Base-by-base conservation (phyloP, 176 grass and related monocot genomes). In the Miscanthus lutarioriparius region DNA sequence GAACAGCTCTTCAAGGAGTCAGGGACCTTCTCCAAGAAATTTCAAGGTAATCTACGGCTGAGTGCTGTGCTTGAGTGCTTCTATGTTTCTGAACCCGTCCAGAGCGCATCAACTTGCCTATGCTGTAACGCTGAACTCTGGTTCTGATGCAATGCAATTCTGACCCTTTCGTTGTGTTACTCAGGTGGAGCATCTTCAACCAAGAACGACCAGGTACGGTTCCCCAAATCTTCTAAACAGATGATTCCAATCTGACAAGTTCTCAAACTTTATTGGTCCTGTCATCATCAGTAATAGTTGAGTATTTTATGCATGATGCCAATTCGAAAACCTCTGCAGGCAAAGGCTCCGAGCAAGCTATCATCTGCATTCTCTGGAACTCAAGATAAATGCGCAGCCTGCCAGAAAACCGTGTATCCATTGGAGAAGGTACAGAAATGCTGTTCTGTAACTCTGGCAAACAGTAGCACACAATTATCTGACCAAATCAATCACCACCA, bases 1-100 rank as follows among this genome's bases (percentile, higher is more conserved):
- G 95, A 98, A 80, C 95, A 98, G 80, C 92, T 98, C 67, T 93
- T 98, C 87, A 98, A 95, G 82, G 95, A 95, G 85, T 93, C 95
- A 9, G 95, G 95, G 62, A 93, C 64, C 64, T 98, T 95, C 82
- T 91, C 82, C 20, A 98, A 93, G 79, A 93, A 93, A 59, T 95
- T 95, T 13, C 70, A 74, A 90, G 89, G 95, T 97, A 79, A 39
- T 61, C 58, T 61, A 25, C 58, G 32, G 32, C 32, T 33, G 32
- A 33, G 32, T 33, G 3, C 32, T 33, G 32, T 33, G 32, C 1
- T 33, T 33, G 32, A 33, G 32, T 33, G 32, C 32, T 33, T 33
- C 32, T 33, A 33, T 33, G 32, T 33, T 33, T 33, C 32, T 33
- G 32, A 33, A 33, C 32, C 32, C 32, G 32, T 33, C 32, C 32